Base-by-base conservation (phyloP, 2,329 filamentous ascomycete genomes). In the Fonsecaea multimorphosa region DNA sequence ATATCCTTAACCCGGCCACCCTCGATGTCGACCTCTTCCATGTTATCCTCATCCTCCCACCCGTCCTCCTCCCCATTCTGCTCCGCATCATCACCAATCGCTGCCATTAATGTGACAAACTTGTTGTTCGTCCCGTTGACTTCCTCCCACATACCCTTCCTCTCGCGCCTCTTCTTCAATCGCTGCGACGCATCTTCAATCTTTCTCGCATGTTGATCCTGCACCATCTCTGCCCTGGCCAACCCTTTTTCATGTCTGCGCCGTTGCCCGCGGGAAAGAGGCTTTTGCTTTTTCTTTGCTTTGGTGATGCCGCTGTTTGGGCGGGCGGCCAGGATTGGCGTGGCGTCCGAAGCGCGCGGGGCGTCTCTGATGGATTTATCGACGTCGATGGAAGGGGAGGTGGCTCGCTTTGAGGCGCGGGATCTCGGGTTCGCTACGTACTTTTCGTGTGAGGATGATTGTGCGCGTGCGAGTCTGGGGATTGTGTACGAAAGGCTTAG, bases 371-470 rank as follows among this genome's bases (percentile, higher is more conserved):
- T 72, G 51, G 82, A 82, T 72, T 83, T 84, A 74, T 85, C 82
- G 55, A 83, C 73, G 67, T 84, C 75, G 68, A 84, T 76, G 60
- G 83, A 83, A 22, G 86, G 86, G 5, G 84, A 86, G 60, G 78
- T 80, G 67, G 81, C 85, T 71, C 86, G 82, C 69, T 85, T 83
- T 40, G 85, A 85, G 62, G 86, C 85, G 63, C 86, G 85, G 57
- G 86, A 87, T 73, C 85, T 84, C 16, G 84, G 84, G 56, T 81
- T 78, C 65, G 80, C 85, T 87, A 67, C 49, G 16, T 31, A n/a
- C 22, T 12, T 38, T 38, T 55, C 53, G 14, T 55, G 49, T 44
- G 58, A 22, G 29, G 11, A 36, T 9, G n/a, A n/a, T n/a, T n/a
- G n/a, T n/a, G n/a, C n/a, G n/a, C n/a, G n/a, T n/a, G n/a, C 29